Base-by-base conservation (phyloP, 345 rosid genomes). In the Excoecaria agallocha region DNA sequence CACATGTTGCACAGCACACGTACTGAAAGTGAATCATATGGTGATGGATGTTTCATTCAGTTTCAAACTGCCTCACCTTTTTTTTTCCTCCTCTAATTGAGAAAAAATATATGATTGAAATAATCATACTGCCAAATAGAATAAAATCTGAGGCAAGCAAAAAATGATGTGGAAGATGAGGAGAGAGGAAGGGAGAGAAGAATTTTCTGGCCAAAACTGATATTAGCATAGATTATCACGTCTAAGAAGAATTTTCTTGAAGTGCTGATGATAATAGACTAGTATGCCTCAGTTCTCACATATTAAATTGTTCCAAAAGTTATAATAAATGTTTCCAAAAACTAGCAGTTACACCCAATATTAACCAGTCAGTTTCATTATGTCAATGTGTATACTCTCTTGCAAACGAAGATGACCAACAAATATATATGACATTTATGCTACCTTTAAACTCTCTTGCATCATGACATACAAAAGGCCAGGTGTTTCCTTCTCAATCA, bases 381-480 rank as follows among this genome's bases (percentile, higher is more conserved):
- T 13, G 46, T 61, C 46, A 62, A 37, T 62, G n/a, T 17, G 43
- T 16, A n/a, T n/a, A n/a, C n/a, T n/a, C n/a, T n/a, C n/a, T n/a
- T n/a, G n/a, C n/a, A n/a, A n/a, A 46, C 22, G 9, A 62, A n/a
- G 22, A n/a, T 13, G 12, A n/a, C 20, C 48, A 0, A 49, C 41
- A 22, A 50, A 63, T 37, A 22, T 38, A 20, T 12, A 30, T 46
- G 52, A 73, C 37, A 45, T 13, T 55, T 56, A 15, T 19, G 13
- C 68, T 80, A 91, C 98, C 97, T 95, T 95, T 74, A 95, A 83
- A 81, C 98, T 95, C 85, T 91, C 93, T 82, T 89, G 99, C 94
- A 87, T 90, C 99, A 93, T 94, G 68, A 86, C 98, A 85, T 85
- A 85, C 78, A 88, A 82, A 67, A 95, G 91, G 76, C 98, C 99